Evolutionary conservation across 441 rosid genomes (phyloP).

Genomic region (Francoa sonchifolia): DNA sequence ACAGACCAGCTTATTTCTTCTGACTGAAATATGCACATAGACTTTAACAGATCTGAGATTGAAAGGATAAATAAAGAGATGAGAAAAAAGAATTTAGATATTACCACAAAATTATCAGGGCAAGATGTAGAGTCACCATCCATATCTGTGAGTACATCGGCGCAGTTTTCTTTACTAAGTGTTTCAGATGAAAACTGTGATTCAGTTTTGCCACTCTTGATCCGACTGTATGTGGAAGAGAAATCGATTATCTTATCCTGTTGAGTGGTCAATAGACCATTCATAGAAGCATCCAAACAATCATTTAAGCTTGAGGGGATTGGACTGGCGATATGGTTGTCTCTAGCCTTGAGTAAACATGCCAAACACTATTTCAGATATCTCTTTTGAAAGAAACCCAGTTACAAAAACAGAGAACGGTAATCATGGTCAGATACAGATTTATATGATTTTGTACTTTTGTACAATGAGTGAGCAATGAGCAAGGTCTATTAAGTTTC

Average conservation of each 20-base stretch:
- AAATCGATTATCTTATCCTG: constrained; percentile 15
- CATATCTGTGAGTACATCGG: constrained; percentile 13
- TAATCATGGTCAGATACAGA: too few relatives aligned
- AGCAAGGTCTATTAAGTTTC: neutral
- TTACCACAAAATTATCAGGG: constrained; percentile 26
- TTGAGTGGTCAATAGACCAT: constrained; percentile 9
- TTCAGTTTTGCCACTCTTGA: constrained; percentile 17
- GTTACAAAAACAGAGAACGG: too few relatives aligned
- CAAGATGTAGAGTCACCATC: constrained; percentile 19
- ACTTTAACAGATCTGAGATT: neutral
- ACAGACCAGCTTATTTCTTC: constrained; percentile 14
- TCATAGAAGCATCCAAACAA: constrained; percentile 10
- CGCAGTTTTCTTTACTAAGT: constrained; percentile 13
- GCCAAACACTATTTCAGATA: constrained; percentile 16
- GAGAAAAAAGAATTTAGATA: constrained; percentile 13
- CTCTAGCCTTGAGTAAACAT: constrained; percentile 29
- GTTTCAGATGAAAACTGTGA: constrained; percentile 17
- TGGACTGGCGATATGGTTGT: constrained; percentile 22
- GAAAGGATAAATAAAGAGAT: neutral
- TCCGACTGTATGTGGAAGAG: constrained; percentile 14
- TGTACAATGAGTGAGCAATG: neutral
- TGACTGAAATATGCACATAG: constrained; percentile 13
- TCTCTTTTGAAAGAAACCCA: neutral
- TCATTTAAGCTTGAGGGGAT: constrained; percentile 14
- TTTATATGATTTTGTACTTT: neutral